These are phyloP conservation scores for Trichoderma polysporum DNA, from an alignment of 2,329 filamentous ascomycete species.

Conservation along the genomic window DNA sequence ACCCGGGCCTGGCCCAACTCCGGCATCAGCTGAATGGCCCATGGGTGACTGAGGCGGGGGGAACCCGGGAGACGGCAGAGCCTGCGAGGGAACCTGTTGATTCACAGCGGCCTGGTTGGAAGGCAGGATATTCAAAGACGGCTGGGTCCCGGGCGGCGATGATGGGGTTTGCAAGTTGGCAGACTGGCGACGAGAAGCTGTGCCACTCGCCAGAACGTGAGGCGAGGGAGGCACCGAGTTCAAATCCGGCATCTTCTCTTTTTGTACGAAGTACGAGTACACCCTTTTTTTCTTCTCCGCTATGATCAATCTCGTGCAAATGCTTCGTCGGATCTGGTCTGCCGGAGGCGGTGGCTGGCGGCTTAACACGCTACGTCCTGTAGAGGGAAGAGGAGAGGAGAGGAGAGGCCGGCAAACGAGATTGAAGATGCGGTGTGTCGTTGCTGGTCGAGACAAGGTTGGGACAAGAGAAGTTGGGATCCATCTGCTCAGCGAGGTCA, in stretches of 20 bases:
- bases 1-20: slow-evolving; percentile 55
- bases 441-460: neutral
- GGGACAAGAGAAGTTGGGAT: slow-evolving; percentile 16
- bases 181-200: slow-evolving; percentile 45
- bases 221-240: slow-evolving; percentile 56
- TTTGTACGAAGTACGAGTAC: neutral
- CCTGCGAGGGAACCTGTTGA: slow-evolving; percentile 36
- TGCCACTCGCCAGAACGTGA: slow-evolving; percentile 43
- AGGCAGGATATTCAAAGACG: slow-evolving; percentile 55
- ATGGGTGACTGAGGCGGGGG: slow-evolving; percentile 28
- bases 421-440: slow-evolving; percentile 22
- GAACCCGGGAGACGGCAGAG: slow-evolving; percentile 29
- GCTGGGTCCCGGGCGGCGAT: slow-evolving; percentile 44
- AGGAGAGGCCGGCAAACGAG: neutral
- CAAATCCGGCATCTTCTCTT: slow-evolving; percentile 50
- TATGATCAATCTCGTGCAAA: slow-evolving; percentile 5
- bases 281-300: neutral
- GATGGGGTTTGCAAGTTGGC: slow-evolving; percentile 41
- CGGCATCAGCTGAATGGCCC: slow-evolving; percentile 38
- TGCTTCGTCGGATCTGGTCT: neutral
- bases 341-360: slow-evolving; percentile 10
- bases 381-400: neutral
- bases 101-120: slow-evolving; percentile 55
- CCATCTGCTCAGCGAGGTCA: slow-evolving; percentile 5
- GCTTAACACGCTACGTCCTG: neutral